Percentiles rank a stretch among this genome's conserved stretches.
These are phyloP conservation scores for Trichoderma guizhouense DNA, from an alignment of 2,329 filamentous ascomycete species.

Conservation along the genomic window DNA sequence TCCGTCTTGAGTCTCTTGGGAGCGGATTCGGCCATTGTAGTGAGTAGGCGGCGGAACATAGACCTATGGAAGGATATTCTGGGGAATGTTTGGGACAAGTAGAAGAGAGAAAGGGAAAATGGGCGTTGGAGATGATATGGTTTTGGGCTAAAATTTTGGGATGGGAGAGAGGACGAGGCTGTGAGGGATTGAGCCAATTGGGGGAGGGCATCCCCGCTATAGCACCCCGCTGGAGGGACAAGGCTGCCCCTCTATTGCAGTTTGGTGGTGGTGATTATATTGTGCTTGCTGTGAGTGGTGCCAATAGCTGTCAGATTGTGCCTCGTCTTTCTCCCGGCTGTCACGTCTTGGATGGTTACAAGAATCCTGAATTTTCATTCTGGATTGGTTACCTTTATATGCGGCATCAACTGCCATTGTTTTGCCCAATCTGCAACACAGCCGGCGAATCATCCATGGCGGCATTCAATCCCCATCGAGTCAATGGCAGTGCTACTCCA, in stretches of 20 bases:
- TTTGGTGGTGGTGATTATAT: neutral
- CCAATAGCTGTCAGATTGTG: neutral
- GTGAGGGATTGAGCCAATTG: neutral
- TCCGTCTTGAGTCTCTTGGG: slow-evolving; percentile 79
- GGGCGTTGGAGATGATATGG: neutral
- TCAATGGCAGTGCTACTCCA: neutral
- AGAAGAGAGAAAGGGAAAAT: neutral
- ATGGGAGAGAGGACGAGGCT: neutral
- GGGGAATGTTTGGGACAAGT: no score
- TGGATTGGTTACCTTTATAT: neutral
- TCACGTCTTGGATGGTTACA: neutral
- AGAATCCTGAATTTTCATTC: no score
- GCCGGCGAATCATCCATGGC: neutral
- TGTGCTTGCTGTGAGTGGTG: neutral
- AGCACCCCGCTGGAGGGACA: neutral
- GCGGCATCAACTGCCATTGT: neutral
- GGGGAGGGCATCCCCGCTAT: neutral
- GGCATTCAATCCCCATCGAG: neutral
- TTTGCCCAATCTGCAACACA: neutral
- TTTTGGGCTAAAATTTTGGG: neutral
- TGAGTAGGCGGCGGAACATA: slow-evolving; percentile 34
- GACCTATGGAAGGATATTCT: neutral
- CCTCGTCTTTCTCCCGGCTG: neutral
- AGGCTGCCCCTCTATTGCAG: neutral
- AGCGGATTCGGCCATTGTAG: slow-evolving; percentile 57